Base-by-base conservation (phyloP, 2,329 filamentous ascomycete genomes). In the Penicillium thymicola region DNA sequence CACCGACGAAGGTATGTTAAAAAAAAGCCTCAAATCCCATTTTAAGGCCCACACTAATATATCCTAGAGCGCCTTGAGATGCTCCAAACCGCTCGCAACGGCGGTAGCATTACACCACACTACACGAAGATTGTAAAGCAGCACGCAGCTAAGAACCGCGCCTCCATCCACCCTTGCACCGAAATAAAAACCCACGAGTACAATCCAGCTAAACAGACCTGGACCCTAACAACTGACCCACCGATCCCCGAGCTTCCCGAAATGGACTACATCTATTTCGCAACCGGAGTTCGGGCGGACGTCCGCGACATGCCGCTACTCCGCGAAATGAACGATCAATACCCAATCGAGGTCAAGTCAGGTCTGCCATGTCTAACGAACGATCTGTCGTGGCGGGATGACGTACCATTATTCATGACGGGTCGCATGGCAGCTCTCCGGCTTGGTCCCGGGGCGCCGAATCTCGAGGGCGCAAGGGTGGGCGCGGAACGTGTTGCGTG, bases 281-380 rank as follows among this genome's bases (percentile, higher is more conserved):
- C 89, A 14, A 93, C 89, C 0, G 89, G 89, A 0, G 82, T 89
- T 38, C 80, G 85, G 47, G 83, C 84, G 0, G 80, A 91, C 60
- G 82, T 90, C 27, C 67, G 73, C 1, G 78, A 78, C 2, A 76
- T 92, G 23, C 81, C 86, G 0, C 85, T 85, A 54, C 74, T 93
- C 13, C 73, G 83, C 54, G 81, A 76, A 0, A 82, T 93, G 67
- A 72, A 82, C 9, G 60, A 75, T 3, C 79, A 84, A 18, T 78
- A 87, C 59, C 88, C 88, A 0, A 80, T 93, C 34, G 73, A 84
- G 16, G 81, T 78, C 0, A 79, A 84, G 25, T 84, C 85, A 4
- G 89, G 89, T 0, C 75, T 92, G 21, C 89, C 90, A 0, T 89
- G 87, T 61, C 72, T 93, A 50, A 92, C 82, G 2, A 84, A 92